Conservation (phyloP, 2,329 filamentous ascomycete species). For the Claviceps citrina region DNA sequence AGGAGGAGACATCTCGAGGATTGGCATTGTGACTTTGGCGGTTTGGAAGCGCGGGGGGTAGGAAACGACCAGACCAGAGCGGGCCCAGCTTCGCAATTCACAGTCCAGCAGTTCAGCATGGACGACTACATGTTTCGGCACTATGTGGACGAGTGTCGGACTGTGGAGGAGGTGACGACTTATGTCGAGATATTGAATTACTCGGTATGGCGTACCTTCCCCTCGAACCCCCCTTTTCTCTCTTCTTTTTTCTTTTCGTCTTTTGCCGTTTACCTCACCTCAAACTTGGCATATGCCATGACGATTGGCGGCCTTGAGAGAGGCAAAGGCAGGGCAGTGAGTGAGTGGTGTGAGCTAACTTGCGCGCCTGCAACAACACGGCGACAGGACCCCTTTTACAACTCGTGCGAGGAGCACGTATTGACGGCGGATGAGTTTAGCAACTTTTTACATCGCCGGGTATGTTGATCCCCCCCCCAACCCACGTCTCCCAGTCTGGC, state of each 20-base stretch:
- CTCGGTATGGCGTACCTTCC: slow-evolving; percentile 24
- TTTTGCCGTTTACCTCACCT: too few relatives aligned
- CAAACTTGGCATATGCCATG: too few relatives aligned
- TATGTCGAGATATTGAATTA: slow-evolving; percentile 47
- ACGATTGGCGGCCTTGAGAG: too few relatives aligned
- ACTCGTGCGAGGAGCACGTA: slow-evolving; percentile 35
- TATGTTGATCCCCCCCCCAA: slow-evolving; percentile 18
- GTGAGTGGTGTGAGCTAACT: too few relatives aligned
- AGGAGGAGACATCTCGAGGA: too few relatives aligned
- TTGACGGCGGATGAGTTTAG: slow-evolving; percentile 40
- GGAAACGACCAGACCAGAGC: too few relatives aligned
- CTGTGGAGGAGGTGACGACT: slow-evolving; percentile 35
- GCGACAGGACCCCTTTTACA: slow-evolving; percentile 31
- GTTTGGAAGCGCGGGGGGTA: too few relatives aligned
- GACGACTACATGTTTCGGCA: slow-evolving; percentile 42
- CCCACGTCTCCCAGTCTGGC: neutral
- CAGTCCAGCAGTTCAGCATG: slow-evolving; percentile 28
- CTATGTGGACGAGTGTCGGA: slow-evolving; percentile 31
- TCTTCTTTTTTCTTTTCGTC: slow-evolving; percentile 1
- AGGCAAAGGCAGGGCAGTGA: too few relatives aligned
- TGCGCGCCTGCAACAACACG: too few relatives aligned
- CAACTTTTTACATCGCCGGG: slow-evolving; percentile 37
- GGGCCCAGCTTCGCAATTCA: too few relatives aligned
- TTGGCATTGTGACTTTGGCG: too few relatives aligned
- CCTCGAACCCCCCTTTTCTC: neutral